Evolutionary conservation across 108 stramenopile species (phyloP).

Genomic region (Fistulifera solaris): DNA sequence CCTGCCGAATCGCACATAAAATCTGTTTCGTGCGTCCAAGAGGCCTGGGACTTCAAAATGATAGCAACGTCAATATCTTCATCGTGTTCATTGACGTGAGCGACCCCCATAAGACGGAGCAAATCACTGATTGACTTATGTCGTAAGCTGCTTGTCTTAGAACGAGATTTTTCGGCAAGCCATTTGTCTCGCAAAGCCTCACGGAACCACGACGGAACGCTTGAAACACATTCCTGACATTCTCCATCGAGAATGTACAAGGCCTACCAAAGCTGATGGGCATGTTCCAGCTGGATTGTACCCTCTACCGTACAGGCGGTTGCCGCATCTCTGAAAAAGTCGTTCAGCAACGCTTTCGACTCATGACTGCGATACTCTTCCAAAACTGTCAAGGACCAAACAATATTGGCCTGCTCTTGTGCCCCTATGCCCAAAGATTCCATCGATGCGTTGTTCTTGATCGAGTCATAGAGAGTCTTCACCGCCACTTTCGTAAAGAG

Average conservation of each 20-base stretch:
- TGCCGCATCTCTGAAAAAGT: conserved; percentile 44
- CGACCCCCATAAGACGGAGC: conserved; percentile 65
- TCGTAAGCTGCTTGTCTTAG: conserved; percentile 65
- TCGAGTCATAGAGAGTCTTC: conserved; percentile 16
- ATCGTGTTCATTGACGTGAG: conserved; percentile 78
- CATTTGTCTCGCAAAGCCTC: conserved; percentile 55
- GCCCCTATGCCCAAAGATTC: conserved; percentile 33
- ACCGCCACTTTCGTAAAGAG: conserved; percentile 43
- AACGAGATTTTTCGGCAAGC: conserved; percentile 59
- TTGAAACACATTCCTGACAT: conserved; percentile 44
- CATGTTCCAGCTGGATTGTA: conserved; percentile 70
- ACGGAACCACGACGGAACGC: conserved; percentile 45
- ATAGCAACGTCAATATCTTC: conserved; percentile 88
- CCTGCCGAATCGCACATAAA: conserved; percentile 10
- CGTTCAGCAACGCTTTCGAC: conserved; percentile 34
- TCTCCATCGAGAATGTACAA: conserved; percentile 56
- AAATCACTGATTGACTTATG: conserved; percentile 68
- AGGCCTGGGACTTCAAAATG: conserved; percentile 51
- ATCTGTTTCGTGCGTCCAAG: conserved; percentile 54
- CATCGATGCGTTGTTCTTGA: conserved; percentile 13
- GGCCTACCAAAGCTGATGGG: conserved; percentile 86
- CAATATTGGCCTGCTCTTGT: conserved; percentile 79
- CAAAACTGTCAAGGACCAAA: conserved; percentile 70
- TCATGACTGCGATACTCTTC: conserved; percentile 39
- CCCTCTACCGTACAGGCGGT: conserved; percentile 28